phyloP scores from a whole-genome alignment of 345 rosid genomes.

The Aurinia saxatilis region DNA sequence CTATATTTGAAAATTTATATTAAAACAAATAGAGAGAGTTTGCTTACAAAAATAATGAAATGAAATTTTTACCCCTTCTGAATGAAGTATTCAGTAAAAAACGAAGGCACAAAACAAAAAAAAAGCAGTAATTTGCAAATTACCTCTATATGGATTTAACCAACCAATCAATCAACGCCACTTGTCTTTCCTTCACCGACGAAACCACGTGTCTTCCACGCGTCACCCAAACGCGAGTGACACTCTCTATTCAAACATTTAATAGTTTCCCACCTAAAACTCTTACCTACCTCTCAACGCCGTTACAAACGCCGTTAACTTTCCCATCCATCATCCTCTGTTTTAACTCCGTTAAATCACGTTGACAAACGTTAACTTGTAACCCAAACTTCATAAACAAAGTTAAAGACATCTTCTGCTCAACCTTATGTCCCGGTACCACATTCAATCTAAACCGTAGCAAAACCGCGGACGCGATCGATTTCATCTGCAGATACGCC shows the following conservation, averaged over 20 bases:
- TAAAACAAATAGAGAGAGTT: conserved; percentile 3
- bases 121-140: conserved; percentile 18
- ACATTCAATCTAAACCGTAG: conserved; percentile 62
- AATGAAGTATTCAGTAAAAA: neutral
- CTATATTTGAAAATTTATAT: neutral
- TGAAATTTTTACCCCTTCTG: conserved; percentile 16
- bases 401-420: conserved; percentile 97
- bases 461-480: conserved; percentile 72
- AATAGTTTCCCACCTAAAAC: conserved; percentile 8
- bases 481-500: conserved; percentile 91
- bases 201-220: conserved; percentile 2
- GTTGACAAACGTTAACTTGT: conserved; percentile 46
- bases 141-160: conserved; percentile 17
- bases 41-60: conserved; percentile 29
- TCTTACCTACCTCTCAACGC: conserved; percentile 21
- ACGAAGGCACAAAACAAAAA: neutral
- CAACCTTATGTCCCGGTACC: conserved; percentile 68
- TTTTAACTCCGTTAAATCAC: conserved; percentile 40
- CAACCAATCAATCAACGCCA: conserved; percentile 8
- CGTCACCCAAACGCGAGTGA: conserved; percentile 13
- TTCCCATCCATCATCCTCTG: too few relatives aligned
- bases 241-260: conserved; percentile 15
- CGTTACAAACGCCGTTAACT: conserved; percentile 29
- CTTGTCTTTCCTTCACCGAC: too few relatives aligned
- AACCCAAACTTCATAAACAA: conserved; percentile 89